A percentile compares a stretch with the other conserved stretches of the same genome.
These are phyloP conservation scores for Trichoderma sp. DNA, from an alignment of 2,329 filamentous ascomycete species.

Conservation along the genomic window DNA sequence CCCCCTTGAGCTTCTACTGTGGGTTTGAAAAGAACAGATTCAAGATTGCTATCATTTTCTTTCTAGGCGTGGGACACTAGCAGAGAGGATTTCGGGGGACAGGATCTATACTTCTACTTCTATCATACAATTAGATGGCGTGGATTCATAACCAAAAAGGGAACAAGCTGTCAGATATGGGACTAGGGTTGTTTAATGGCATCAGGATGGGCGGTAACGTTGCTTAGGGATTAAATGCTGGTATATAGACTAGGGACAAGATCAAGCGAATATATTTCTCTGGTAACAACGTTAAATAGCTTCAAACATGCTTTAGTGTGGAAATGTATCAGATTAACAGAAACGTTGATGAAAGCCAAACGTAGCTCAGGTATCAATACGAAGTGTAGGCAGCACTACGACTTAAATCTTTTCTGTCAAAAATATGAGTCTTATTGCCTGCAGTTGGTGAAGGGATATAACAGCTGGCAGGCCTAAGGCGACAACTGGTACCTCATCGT, in stretches of 20 bases:
- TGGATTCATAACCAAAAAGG: background rate
- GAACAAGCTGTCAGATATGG: background rate
- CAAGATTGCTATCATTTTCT: conserved; percentile 1
- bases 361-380: background rate
- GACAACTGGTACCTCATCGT: too few relatives aligned
- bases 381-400: background rate
- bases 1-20: conserved; percentile 26
- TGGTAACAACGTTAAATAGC: background rate
- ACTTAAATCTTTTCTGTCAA: too few relatives aligned
- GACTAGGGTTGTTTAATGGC: conserved; percentile 4
- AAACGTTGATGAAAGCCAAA: background rate
- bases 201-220: background rate
- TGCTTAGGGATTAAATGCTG: conserved; percentile 13
- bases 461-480: too few relatives aligned
- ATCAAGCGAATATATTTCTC: background rate
- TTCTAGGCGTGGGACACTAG: background rate
- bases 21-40: conserved; percentile 3
- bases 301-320: background rate
- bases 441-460: too few relatives aligned
- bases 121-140: background rate
- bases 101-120: background rate
- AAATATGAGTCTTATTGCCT: too few relatives aligned
- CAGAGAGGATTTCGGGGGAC: background rate
- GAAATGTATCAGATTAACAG: background rate
- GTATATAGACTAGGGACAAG: conserved; percentile 15